A percentile compares a stretch with the other conserved stretches of the same genome.
Evolutionary conservation across 805 yeast genomes (phyloP).

Genomic region (Ogataea methylovora): DNA sequence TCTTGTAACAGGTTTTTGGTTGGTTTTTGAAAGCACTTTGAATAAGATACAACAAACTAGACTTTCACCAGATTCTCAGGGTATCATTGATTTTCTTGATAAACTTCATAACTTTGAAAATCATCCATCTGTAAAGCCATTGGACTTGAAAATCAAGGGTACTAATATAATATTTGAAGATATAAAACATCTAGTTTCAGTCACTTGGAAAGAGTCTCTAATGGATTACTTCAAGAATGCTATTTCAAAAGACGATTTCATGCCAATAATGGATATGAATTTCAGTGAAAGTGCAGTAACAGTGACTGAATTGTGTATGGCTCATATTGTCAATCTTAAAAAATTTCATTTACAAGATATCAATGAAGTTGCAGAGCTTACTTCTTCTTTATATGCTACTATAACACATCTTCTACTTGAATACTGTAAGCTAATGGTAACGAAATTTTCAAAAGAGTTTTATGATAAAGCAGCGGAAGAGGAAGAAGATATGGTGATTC

Average conservation of each 20-base stretch:
- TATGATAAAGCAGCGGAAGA: too few relatives aligned
- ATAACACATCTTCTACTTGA: conserved; percentile 53
- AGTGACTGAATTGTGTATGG: conserved; percentile 18
- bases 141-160: conserved; percentile 17
- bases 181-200: conserved; percentile 11
- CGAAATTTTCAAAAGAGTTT: conserved; percentile 10
- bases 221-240: conserved; percentile 36
- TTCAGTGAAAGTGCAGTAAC: conserved; percentile 21
- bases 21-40: too few relatives aligned
- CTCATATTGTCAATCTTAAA: too few relatives aligned
- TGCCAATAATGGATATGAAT: conserved; percentile 26
- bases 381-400: too few relatives aligned
- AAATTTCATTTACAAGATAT: too few relatives aligned
- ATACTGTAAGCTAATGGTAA: conserved; percentile 34
- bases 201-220: conserved; percentile 19
- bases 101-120: conserved; percentile 8
- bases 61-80: not conserved
- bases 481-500: conserved; percentile 6
- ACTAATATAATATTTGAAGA: conserved; percentile 16
- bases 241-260: conserved; percentile 48
- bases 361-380: too few relatives aligned
- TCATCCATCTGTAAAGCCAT: conserved; percentile 5
- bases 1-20: too few relatives aligned
- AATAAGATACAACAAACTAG: conserved; percentile 6
- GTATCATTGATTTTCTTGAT: conserved; percentile 9